A percentile compares a stretch with the other conserved stretches of the same genome.
Evolutionary conservation across 1,284 basidiomycete genomes (phyloP).

Genomic region (Leccinum insolens): DNA sequence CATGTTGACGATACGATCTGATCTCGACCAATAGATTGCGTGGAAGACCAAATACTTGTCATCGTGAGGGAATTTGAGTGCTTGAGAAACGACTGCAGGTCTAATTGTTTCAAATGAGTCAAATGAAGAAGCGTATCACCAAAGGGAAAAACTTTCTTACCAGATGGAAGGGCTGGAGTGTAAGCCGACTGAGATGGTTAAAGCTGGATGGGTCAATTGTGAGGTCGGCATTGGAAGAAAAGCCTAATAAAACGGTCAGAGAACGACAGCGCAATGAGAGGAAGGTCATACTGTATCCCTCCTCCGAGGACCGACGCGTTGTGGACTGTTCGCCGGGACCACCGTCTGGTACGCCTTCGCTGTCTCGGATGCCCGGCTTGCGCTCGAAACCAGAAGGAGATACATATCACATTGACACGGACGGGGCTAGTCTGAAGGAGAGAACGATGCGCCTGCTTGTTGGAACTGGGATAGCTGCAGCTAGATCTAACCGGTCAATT

Average conservation of each 20-base stretch:
- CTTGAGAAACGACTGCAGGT: conserved; percentile 30
- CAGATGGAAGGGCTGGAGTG: conserved; percentile 45
- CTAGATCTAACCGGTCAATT: no score
- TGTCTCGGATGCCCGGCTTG: conserved; percentile 14
- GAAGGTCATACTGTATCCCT: conserved; percentile 24
- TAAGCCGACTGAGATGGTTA: conserved; percentile 55
- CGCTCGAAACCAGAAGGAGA: conserved; percentile 30
- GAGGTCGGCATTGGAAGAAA: conserved; percentile 13
- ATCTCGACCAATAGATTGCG: conserved; percentile 69
- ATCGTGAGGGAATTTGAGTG: conserved; percentile 36
- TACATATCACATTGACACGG: conserved; percentile 16
- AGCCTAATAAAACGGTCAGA: conserved; percentile 22
- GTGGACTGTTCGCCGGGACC: conserved; percentile 24
- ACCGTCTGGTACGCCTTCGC: conserved; percentile 15
- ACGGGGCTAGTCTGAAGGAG: background rate
- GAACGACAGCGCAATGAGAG: background rate
- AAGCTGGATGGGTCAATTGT: conserved; percentile 51
- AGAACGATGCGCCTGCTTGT: background rate
- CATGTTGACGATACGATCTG: conserved; percentile 30
- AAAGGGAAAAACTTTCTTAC: conserved; percentile 16
- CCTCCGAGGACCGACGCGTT: conserved; percentile 21
- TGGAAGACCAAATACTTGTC: conserved; percentile 66
- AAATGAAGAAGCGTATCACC: background rate
- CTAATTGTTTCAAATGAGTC: conserved; percentile 31
- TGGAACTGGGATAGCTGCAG: no score